These are phyloP conservation scores for Mikania micrantha DNA, from an alignment of 129 eudicot genomes.

Conservation along the genomic window DNA sequence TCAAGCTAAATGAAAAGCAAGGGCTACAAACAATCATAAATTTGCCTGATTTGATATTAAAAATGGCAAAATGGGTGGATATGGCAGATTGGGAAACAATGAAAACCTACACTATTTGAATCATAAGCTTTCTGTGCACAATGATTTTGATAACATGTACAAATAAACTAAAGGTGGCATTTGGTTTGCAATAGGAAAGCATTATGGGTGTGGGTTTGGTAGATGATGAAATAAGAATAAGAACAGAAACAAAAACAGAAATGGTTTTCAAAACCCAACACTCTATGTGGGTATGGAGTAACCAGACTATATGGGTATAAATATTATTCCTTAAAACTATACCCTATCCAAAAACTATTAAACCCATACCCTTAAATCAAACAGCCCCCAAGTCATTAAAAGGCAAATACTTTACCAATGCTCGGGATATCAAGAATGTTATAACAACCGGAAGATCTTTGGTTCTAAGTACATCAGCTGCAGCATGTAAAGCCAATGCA, in stretches of 20 bases:
- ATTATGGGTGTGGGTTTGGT: background rate
- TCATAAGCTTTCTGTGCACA: background rate
- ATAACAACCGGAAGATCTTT: too few species aligned
- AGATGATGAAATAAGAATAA: background rate
- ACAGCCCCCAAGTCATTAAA: background rate
- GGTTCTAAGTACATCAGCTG: too few species aligned
- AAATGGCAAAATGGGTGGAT: background rate
- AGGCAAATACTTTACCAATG: background rate
- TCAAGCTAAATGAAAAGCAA: background rate
- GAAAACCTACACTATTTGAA: background rate
- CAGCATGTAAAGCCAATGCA: conserved; percentile 21
- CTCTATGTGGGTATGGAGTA: background rate
- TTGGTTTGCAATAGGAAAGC: background rate
- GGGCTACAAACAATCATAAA: background rate
- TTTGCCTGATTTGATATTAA: background rate
- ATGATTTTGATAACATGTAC: background rate
- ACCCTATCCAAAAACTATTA: background rate
- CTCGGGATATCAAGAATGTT: too few species aligned
- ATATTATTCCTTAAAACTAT: background rate
- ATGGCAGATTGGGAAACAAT: background rate
- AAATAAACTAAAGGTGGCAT: background rate
- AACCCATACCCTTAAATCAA: background rate
- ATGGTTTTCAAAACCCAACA: background rate
- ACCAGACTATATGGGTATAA: background rate
- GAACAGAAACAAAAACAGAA: background rate